A percentile compares a stretch with the other conserved stretches of the same genome.
These are phyloP conservation scores for Onygenales sp. DNA, from an alignment of 2,329 filamentous ascomycete species.

Conservation along the genomic window DNA sequence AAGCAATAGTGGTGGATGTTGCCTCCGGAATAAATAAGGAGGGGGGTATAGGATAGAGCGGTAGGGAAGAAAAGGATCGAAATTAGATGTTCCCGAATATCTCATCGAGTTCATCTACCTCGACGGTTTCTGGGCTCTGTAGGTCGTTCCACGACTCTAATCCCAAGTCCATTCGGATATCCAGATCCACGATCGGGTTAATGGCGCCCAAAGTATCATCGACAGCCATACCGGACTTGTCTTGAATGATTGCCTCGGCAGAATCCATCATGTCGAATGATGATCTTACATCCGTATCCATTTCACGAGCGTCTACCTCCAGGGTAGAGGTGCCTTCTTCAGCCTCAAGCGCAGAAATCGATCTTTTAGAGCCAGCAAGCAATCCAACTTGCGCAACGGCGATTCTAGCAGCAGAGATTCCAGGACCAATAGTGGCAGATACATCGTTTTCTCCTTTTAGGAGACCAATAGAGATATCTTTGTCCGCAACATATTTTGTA, in stretches of 20 bases:
- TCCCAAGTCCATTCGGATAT: slow-evolving; percentile 32
- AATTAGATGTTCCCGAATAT: slow-evolving; percentile 65
- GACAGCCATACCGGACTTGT: not conserved
- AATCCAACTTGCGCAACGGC: not conserved
- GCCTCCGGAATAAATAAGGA: not conserved
- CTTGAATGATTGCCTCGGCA: not conserved
- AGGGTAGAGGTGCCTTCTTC: slow-evolving; percentile 36
- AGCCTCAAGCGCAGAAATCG: slow-evolving; percentile 22
- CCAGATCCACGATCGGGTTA: slow-evolving; percentile 18
- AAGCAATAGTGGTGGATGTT: not conserved
- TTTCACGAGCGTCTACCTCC: slow-evolving; percentile 28
- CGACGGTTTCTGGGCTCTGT: slow-evolving; percentile 74
- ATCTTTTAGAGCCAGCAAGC: not conserved
- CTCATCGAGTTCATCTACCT: slow-evolving; percentile 85
- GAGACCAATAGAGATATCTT: slow-evolving; percentile 22
- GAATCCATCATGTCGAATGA: slow-evolving; percentile 1
- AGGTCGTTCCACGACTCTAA: slow-evolving; percentile 50
- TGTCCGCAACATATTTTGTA: slow-evolving; percentile 20
- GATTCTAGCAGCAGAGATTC: not conserved
- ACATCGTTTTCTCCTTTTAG: not conserved
- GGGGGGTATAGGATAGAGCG: not conserved
- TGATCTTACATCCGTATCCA: slow-evolving; percentile 1
- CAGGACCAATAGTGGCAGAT: slow-evolving; percentile 1
- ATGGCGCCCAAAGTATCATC: slow-evolving; percentile 13
- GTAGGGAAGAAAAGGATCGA: not conserved